Evolutionary conservation across 208 protist species (phyloP), one percentile per base, ranked within the genome.

Genomic region (Acanthamoeba quina): DNA sequence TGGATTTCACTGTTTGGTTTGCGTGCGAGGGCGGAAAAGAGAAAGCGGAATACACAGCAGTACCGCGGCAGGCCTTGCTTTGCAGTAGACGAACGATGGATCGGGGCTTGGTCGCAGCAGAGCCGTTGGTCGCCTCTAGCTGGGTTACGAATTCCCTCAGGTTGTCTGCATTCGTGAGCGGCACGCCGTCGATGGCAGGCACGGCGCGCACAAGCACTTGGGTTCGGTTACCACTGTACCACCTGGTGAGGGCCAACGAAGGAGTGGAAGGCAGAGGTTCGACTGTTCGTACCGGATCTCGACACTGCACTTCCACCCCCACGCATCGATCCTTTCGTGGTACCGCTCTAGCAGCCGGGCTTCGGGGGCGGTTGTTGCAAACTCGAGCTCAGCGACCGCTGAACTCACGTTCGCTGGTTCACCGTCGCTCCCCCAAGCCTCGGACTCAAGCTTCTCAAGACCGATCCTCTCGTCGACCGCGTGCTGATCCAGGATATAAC

Each of bases 21-120:
- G 3, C n/a, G 19, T 17, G 15, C 15, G 15, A 60, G 54, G 17
- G 11, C 11, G 52, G 52, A 60, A 26, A 60, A 60, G 54, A 47
- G 41, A 47, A 47, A 47, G 44, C 6, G 44, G 44, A 44, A 24
- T 13, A 78, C 21, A 5, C 29, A 60, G 19, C 17, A 24, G 21
- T 91, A 91, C 85, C 62, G 49, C 85, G 54, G 34, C 85, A 91
- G 17, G 85, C 56, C 31, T 91, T 91, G 37, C 85, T 91, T n/a
- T 91, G 85, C 37, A 91, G 26, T 5, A 91, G 37, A 6, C 60
- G 54, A 26, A 91, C 34, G 34, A 91, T 52, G 26, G 85, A 2
- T 4, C 62, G 31, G 60, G 85, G 85, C 44, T 91, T 91, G 37
- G 85, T 91, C 11, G 44, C 7, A 19, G 21, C 3, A 10, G 85